Conservation (phyloP, 2,329 filamentous ascomycete species). For the Geoglossum cookeanum region DNA sequence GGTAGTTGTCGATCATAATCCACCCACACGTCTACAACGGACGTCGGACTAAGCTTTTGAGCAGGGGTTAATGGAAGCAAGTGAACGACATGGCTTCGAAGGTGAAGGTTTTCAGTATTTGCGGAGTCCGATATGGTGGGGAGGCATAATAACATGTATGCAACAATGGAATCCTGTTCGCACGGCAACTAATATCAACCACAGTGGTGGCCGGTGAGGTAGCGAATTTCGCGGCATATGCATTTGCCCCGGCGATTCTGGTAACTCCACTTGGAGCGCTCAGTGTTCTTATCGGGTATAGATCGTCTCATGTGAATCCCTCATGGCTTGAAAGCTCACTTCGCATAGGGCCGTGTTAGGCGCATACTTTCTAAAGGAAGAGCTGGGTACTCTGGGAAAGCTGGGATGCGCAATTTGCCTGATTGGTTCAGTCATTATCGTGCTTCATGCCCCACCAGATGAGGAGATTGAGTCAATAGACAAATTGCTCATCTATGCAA, state of each 20-base stretch:
- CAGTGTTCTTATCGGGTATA: conserved; percentile 70
- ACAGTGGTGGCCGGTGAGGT: conserved; percentile 81
- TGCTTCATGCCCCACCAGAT: conserved; percentile 89
- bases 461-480: conserved; percentile 82
- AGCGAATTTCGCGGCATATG: conserved; percentile 95
- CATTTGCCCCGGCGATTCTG: conserved; percentile 94
- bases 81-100: conserved; percentile 84
- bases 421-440: conserved; percentile 91
- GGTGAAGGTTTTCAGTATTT: conserved; percentile 92
- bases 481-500: conserved; percentile 74
- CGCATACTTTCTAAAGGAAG: conserved; percentile 83
- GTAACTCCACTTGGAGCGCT: conserved; percentile 89
- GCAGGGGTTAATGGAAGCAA: conserved; percentile 76
- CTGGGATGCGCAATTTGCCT: conserved; percentile 92
- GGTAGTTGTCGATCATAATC: background rate
- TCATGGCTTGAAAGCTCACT: conserved; percentile 1
- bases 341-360: conserved; percentile 58
- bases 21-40: background rate
- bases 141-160: conserved; percentile 73
- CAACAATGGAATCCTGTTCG: background rate
- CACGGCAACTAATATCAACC: conserved; percentile 5
- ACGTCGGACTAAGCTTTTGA: conserved; percentile 7
- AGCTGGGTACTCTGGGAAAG: conserved; percentile 77
- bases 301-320: conserved; percentile 1
- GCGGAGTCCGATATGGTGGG: conserved; percentile 94